A percentile compares a stretch with the other conserved stretches of the same genome.
Evolutionary conservation across 1,139 yeast species (phyloP).

Genomic region (Saccharomyces hybrid): DNA sequence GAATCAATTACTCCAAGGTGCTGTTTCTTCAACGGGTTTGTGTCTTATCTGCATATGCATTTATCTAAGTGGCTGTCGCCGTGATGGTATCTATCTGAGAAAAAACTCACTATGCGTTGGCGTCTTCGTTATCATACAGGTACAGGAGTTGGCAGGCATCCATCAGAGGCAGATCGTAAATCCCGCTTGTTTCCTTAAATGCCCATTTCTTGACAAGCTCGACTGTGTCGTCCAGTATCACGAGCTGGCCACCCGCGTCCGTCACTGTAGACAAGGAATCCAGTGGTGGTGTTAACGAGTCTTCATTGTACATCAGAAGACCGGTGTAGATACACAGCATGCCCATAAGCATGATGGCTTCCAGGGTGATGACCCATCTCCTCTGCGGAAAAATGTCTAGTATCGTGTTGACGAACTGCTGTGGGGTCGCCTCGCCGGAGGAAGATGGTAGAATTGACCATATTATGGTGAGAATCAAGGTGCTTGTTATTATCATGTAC

Average conservation of each 20-base stretch:
- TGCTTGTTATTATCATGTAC: slow-evolving; percentile 18
- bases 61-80: background rate
- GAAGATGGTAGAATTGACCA: slow-evolving; percentile 22
- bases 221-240: slow-evolving; percentile 29
- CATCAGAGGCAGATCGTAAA: slow-evolving; percentile 68
- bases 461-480: slow-evolving; percentile 13
- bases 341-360: slow-evolving; percentile 40
- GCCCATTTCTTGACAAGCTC: slow-evolving; percentile 36
- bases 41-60: background rate
- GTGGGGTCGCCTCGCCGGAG: slow-evolving; percentile 3
- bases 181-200: slow-evolving; percentile 51
- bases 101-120: background rate
- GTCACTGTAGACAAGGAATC: slow-evolving; percentile 56
- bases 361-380: slow-evolving; percentile 22
- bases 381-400: slow-evolving; percentile 21
- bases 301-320: slow-evolving; percentile 64
- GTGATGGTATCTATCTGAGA: background rate
- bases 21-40: background rate
- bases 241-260: slow-evolving; percentile 55
- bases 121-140: slow-evolving; percentile 1
- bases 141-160: slow-evolving; percentile 62
- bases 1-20: background rate
- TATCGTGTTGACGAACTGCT: slow-evolving; percentile 13
- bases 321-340: slow-evolving; percentile 69
- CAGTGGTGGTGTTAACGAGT: slow-evolving; percentile 54